phyloP scores from a whole-genome alignment of 805 yeast genomes.

The Wickerhamiella siamensis region DNA sequence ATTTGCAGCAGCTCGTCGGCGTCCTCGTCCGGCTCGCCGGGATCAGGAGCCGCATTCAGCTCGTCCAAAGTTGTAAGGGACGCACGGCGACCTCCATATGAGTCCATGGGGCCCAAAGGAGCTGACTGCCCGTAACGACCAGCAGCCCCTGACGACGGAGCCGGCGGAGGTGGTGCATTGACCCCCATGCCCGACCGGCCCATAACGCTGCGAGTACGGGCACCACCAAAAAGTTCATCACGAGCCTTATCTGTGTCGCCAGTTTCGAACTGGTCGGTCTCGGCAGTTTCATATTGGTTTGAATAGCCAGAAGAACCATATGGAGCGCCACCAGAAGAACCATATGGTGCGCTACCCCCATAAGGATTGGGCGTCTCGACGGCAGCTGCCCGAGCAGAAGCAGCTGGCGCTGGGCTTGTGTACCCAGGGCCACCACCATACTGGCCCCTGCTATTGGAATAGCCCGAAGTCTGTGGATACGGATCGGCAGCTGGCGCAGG shows the following conservation, averaged over 20 bases:
- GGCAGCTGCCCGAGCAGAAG: too few relatives aligned
- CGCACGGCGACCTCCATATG: not conserved
- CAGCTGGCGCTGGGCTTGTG: too few relatives aligned
- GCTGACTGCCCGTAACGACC: not conserved
- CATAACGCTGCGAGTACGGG: not conserved
- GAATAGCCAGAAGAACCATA: slow-evolving; percentile 2
- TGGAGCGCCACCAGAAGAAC: not conserved
- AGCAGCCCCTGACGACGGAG: not conserved
- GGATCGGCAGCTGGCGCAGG: too few relatives aligned
- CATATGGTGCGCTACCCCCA: not conserved
- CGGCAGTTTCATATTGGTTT: not conserved
- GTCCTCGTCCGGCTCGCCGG: slow-evolving; percentile 2
- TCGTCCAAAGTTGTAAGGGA: slow-evolving; percentile 2
- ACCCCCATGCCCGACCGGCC: slow-evolving; percentile 2
- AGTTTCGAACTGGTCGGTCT: not conserved
- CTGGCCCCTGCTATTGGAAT: too few relatives aligned
- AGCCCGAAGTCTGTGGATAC: too few relatives aligned
- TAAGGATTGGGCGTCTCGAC: slow-evolving; percentile 1
- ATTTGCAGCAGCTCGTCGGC: slow-evolving; percentile 9
- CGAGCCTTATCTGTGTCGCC: slow-evolving; percentile 14
- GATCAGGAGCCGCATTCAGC: slow-evolving; percentile 3
- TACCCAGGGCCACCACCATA: too few relatives aligned
- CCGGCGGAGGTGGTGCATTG: not conserved
- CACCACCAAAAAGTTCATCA: slow-evolving; percentile 20
- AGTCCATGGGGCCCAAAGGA: not conserved